These are phyloP conservation scores for Podila epigama DNA, from an alignment of 192 early-diverging fungal species.

Conservation along the genomic window DNA sequence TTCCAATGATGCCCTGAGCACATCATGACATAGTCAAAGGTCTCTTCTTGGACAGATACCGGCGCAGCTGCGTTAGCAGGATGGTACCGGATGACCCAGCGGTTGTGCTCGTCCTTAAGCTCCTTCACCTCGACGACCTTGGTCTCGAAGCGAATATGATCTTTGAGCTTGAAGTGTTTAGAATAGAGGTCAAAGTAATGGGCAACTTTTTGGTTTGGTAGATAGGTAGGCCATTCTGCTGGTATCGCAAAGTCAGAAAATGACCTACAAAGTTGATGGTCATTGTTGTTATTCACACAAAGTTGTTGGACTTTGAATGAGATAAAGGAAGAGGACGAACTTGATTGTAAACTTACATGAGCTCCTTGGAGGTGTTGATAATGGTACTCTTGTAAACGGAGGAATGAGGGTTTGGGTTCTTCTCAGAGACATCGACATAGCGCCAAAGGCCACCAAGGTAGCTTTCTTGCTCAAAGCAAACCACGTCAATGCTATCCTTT, in stretches of 20 bases:
- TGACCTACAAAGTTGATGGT: conserved; percentile 5
- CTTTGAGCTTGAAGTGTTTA: conserved; percentile 54
- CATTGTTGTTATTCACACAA: not conserved
- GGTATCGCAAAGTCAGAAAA: conserved; percentile 70
- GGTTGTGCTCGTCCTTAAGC: conserved; percentile 42
- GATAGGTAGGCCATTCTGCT: conserved; percentile 62
- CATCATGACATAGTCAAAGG: conserved; percentile 70
- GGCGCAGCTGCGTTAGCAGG: not conserved
- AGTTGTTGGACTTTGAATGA: not conserved
- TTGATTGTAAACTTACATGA: conserved; percentile 15
- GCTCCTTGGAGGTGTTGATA: conserved; percentile 66
- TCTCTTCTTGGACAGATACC: conserved; percentile 48
- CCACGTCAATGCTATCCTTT: conserved; percentile 54
- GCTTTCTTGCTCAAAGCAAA: conserved; percentile 63
- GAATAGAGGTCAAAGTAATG: conserved; percentile 63
- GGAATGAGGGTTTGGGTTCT: conserved; percentile 54
- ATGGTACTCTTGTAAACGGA: conserved; percentile 63
- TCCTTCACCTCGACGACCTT: conserved; percentile 56
- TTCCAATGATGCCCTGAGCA: conserved; percentile 67
- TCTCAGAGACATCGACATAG: conserved; percentile 55
- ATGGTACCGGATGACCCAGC: conserved; percentile 51
- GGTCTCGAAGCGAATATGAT: conserved; percentile 62
- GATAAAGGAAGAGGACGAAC: not conserved
- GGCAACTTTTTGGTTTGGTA: conserved; percentile 56
- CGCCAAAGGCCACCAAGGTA: conserved; percentile 64